Evolutionary conservation across 495 filamentous ascomycete genomes (phyloP).

Genomic region (Penicillium turbatum): DNA sequence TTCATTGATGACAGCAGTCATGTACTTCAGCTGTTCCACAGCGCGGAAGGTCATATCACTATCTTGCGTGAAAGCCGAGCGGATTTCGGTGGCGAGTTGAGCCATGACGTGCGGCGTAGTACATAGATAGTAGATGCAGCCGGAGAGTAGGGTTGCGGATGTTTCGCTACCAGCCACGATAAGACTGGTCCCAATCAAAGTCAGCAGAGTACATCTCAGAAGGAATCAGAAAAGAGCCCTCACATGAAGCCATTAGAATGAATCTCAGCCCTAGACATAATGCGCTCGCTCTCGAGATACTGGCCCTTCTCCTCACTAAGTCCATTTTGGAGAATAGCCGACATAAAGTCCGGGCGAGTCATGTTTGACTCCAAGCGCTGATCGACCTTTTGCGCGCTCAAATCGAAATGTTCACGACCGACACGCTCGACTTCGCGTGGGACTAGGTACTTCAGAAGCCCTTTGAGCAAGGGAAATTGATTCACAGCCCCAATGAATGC

Average conservation of each 20-base stretch:
- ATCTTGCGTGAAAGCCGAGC: slow-evolving; percentile 33
- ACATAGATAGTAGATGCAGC: slow-evolving; percentile 48
- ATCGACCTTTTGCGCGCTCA: slow-evolving; percentile 23
- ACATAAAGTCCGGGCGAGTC: slow-evolving; percentile 23
- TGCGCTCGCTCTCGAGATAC: slow-evolving; percentile 11
- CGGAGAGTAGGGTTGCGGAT: slow-evolving; percentile 49
- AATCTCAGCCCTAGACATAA: slow-evolving; percentile 26
- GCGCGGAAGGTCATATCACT: slow-evolving; percentile 45
- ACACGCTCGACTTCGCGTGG: slow-evolving; percentile 13
- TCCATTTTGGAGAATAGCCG: slow-evolving; percentile 27
- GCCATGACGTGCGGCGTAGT: slow-evolving; percentile 35
- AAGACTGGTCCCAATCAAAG: slow-evolving; percentile 11
- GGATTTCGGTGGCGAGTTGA: slow-evolving; percentile 41
- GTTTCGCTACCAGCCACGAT: slow-evolving; percentile 54
- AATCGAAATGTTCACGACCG: slow-evolving; percentile 19
- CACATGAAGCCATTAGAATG: slow-evolving; percentile 30
- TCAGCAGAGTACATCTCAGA: neutral
- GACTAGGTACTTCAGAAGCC: slow-evolving; percentile 10
- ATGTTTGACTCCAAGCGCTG: slow-evolving; percentile 16
- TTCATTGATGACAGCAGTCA: slow-evolving; percentile 42
- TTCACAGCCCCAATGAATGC: slow-evolving; percentile 19
- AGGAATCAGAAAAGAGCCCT: neutral
- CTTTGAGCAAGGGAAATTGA: slow-evolving; percentile 28
- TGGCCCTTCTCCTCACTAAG: slow-evolving; percentile 19
- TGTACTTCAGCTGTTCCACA: slow-evolving; percentile 28